Base-by-base conservation (phyloP, 1,284 basidiomycete genomes). In the Amylostereum areolatum region DNA sequence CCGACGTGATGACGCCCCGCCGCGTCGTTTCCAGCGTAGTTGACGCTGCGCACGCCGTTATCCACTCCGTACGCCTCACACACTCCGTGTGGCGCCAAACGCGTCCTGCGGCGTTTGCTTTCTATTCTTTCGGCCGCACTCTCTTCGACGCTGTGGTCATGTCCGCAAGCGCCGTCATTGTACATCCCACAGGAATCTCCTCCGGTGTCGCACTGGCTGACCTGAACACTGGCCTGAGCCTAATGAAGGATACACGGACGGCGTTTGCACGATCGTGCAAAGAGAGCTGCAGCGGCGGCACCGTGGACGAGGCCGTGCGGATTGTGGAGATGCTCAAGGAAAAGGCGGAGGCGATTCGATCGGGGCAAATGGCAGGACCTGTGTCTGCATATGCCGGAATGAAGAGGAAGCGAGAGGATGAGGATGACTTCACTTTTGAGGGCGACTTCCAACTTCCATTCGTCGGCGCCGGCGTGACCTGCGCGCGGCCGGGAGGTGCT, bases 121-220 rank as follows among this genome's bases (percentile, higher is more conserved):
- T 80, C 53, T 85, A 85, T 59, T 73, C 80, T 3, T 75, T 83
- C 47, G 73, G 75, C 4, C 71, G 78, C 51, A 69, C 75, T 12
- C 61, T 88, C 29, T 78, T 84, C 57, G 81, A 83, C 53, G 78
- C 85, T 0, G 73, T 79, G 2, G 73, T 84, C 11, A 71, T 81
- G 10, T 80, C 79, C 54, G 79, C 79, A 4, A 77, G 83, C 57
- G 73, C 77, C 9, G 75, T 75, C 44, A 70, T 83, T 50, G 75
- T 71, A 49, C 72, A 77, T 43, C 76, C 79, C 3, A 62, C 57
- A 18, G 70, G 69, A 32, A 64, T 80, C 36, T 71, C 73, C 54
- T 75, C 73, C 1, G 63, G 62, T 5, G 68, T 70, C 12, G 75
- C 80, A 36, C 57, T 77, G 56, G 74, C 77, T 43, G 75, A 77